These are phyloP conservation scores for Suillus americanus DNA, from an alignment of 768 basidiomycete species.

Conservation along the genomic window DNA sequence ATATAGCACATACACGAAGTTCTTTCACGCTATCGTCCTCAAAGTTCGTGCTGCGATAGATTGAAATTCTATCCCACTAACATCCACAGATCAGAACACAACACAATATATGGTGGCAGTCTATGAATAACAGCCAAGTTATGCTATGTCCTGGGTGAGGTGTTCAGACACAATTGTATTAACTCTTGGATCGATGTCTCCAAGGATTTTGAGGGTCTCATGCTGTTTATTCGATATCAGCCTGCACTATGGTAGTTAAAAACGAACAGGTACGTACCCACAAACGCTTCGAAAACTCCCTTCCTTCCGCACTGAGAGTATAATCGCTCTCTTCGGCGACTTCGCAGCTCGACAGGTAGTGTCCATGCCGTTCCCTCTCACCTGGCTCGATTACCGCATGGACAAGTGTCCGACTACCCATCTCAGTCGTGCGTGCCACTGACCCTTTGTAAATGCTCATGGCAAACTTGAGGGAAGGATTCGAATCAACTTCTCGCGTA, in stretches of 20 bases:
- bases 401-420: conserved; percentile 36
- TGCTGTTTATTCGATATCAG: conserved; percentile 12
- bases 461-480: neutral
- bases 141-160: conserved; percentile 8
- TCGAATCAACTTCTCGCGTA: conserved; percentile 17
- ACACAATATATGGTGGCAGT: neutral
- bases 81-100: neutral
- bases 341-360: conserved; percentile 27
- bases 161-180: conserved; percentile 25
- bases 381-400: conserved; percentile 30
- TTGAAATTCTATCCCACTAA: neutral
- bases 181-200: conserved; percentile 28
- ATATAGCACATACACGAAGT: too few species aligned
- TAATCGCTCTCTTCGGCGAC: conserved; percentile 33
- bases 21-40: too few species aligned
- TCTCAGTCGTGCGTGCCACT: conserved; percentile 32
- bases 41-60: neutral
- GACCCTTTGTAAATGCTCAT: conserved; percentile 15
- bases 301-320: conserved; percentile 27
- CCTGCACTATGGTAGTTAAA: neutral
- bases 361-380: conserved; percentile 28
- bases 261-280: conserved; percentile 30
- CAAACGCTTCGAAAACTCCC: conserved; percentile 26
- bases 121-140: neutral
- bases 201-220: conserved; percentile 29